Evolutionary conservation across 1,284 basidiomycete genomes (phyloP), one percentile per base, ranked within the genome.

Genomic region (Apiotrichum domesticum): DNA sequence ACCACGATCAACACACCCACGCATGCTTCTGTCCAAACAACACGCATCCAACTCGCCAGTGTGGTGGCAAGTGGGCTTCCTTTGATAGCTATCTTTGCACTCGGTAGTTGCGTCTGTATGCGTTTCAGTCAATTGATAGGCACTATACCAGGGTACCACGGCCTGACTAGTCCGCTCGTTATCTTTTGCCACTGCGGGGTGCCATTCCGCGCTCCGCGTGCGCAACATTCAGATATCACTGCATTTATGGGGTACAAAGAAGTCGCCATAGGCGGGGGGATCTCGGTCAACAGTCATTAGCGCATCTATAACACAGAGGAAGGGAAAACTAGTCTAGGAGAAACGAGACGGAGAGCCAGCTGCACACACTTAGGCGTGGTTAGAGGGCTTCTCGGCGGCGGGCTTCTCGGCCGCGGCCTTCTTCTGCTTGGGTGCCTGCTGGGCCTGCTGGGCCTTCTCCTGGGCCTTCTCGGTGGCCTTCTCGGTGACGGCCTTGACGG

Each of bases 401-500:
- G 46, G 15, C 11, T 32, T 34, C 34, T 47, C 47, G 53, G 41
- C 54, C 37, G 51, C 21, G 15, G 46, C 34, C 9, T 29, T 49
- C 50, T 56, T 48, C 32, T 29, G 37, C 6, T 32, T n/a, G 7
- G 39, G 40, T 40, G 52, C 39, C 35, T 32, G 9, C 4, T 11
- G 8, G 37, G 47, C 48, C 39, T 50, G 40, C 21, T 41, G 37
- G 47, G 35, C 32, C 37, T 34, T 44, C 56, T 53, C 39, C 15
- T 47, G 47, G 39, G 46, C 51, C 51, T 59, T 44, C 13, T 29
- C 29, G 40, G 39, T 32, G 11, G 44, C 15, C 41, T 61, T 35
- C 40, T 58, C 43, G 46, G 42, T 46, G 15, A 29, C 32, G 15
- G 62, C 66, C 48, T 58, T 58, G 44, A 59, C 65, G 53, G 64